Base-by-base conservation (phyloP, 2,329 filamentous ascomycete genomes). In the Colletotrichum sp. region DNA sequence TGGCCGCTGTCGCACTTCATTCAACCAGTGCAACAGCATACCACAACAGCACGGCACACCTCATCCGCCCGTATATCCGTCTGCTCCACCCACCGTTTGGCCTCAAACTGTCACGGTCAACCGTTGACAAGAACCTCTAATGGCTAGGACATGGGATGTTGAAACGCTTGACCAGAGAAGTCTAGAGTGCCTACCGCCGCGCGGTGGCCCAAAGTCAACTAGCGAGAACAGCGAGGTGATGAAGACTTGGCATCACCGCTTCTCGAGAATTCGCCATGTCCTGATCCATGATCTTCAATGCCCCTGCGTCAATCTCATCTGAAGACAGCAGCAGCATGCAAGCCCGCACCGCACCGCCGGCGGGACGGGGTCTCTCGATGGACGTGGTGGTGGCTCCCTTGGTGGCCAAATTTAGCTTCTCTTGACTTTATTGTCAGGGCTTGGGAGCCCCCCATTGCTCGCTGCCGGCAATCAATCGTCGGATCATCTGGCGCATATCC, bases 261-360 rank as follows among this genome's bases (percentile, higher is more conserved):
- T 34, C 13, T 75, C 52, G 28, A 36, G 59, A 59, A 57, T 26
- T 49, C 18, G 34, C 34, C 32, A 55, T 55, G 16, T 65, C 59
- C 49, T 73, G 70, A 65, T 73, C 64, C 70, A 69, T 65, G 64
- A 76, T 73, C 73, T 28, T 15, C 64, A 64, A 49, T 69, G 74
- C 59, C 74, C 70, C 57, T 76, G 74, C 59, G 74, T 49, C 28
- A 73, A 76, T 76, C 70, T 73, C 70, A 59, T 69, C 64, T 65
- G 65, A 64, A 74, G 59, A 52, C 44, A 34, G 73, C 74, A 65
- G 44, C 72, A 74, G 70, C 59, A 69, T 74, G 26, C 64, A 65
- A 63, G 70, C 59, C 67, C 57, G 49, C 21, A 44, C 44, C 64
- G 34, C 21, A 44, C 44, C 24, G 57, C 57, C 60, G 44, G 70